Conservation (phyloP, 352 stramenopile genomes). For the Phytophthora sansomeana region DNA sequence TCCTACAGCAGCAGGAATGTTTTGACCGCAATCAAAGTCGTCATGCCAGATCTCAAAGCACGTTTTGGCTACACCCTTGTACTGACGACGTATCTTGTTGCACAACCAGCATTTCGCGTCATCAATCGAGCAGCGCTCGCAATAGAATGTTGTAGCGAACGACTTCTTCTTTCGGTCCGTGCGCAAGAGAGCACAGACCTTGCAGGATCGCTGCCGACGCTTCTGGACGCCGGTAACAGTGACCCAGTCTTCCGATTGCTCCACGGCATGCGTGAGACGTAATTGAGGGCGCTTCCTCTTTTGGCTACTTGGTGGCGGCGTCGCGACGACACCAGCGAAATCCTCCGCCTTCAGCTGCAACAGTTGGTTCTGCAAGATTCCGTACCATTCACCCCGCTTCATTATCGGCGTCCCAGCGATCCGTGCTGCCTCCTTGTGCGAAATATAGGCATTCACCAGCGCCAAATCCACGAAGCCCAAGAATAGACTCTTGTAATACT, state of each 20-base stretch:
- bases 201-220: background rate
- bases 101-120: background rate
- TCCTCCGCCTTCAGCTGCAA: background rate
- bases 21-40: background rate
- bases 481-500: no score
- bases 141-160: background rate
- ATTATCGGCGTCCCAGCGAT: no score
- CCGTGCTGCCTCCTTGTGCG: no score
- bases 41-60: background rate
- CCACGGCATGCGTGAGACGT: background rate
- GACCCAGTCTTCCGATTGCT: slow-evolving; percentile 1
- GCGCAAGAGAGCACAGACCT: background rate
- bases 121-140: background rate
- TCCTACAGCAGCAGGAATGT: background rate
- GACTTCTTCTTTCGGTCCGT: background rate
- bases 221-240: slow-evolving; percentile 8
- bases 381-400: slow-evolving; percentile 6
- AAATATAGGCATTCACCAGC: no score
- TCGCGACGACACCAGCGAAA: background rate
- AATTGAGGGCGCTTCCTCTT: background rate
- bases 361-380: background rate
- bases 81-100: background rate
- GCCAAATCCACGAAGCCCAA: no score
- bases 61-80: background rate
- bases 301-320: background rate